These are phyloP conservation scores for Penicillium crustosum DNA, from an alignment of 2,329 filamentous ascomycete genomes.

Conservation along the genomic window DNA sequence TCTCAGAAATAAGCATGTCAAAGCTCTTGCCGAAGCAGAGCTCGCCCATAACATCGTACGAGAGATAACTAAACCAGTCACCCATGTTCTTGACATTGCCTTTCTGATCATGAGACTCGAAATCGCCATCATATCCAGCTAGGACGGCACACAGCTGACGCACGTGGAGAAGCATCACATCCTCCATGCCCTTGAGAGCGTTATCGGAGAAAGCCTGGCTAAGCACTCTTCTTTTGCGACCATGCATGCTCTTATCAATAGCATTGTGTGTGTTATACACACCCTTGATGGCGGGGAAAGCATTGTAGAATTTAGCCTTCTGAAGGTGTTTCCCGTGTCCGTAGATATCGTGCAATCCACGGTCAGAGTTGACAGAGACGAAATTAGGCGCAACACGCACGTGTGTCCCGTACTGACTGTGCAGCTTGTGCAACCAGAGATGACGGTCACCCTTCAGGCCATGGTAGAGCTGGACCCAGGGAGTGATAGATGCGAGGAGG, in stretches of 20 bases:
- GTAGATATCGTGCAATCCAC: conserved; percentile 51
- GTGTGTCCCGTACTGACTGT: conserved; percentile 66
- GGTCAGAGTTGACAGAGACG: conserved; percentile 72
- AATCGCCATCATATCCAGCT: conserved; percentile 19
- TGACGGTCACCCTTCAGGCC: conserved; percentile 74
- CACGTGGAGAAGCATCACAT: conserved; percentile 65
- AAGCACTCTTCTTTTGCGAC: conserved; percentile 68
- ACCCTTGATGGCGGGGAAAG: conserved; percentile 64
- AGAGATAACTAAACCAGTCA: conserved; percentile 45
- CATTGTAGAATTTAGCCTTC: conserved; percentile 72
- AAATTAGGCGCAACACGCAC: conserved; percentile 79
- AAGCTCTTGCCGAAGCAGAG: conserved; percentile 54
- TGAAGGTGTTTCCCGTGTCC: conserved; percentile 42
- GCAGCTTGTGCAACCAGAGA: conserved; percentile 68
- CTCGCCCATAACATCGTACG: conserved; percentile 54
- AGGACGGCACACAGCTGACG: conserved; percentile 59
- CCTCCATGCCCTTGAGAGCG: conserved; percentile 67
- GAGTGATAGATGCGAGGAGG: conserved; percentile 32
- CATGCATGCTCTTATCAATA: conserved; percentile 67
- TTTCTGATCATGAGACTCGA: conserved; percentile 20
- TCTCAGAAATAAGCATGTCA: conserved; percentile 48
- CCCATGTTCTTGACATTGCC: conserved; percentile 37
- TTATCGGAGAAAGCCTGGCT: conserved; percentile 70
- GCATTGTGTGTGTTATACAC: conserved; percentile 71
- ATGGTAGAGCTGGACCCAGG: conserved; percentile 66